Conservation (phyloP, 1,284 basidiomycete genomes). For the Paramarasmius palmivorus region DNA sequence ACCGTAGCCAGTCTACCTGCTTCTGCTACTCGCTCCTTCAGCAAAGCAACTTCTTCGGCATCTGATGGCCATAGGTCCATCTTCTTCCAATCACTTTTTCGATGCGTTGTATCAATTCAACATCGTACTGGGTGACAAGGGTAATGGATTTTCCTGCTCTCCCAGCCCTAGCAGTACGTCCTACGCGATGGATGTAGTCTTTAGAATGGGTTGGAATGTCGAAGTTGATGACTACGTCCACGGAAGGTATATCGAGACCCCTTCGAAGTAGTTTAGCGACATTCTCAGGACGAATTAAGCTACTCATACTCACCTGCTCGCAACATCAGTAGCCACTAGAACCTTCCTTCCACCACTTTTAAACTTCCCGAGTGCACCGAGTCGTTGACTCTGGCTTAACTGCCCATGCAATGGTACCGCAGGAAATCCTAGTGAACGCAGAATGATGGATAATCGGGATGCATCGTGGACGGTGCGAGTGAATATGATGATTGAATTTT, state of each 20-base stretch:
- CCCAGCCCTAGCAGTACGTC: conserved; percentile 95
- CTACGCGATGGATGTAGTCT: conserved; percentile 99
- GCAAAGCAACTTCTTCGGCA: conserved; percentile 85
- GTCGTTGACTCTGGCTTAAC: conserved; percentile 88
- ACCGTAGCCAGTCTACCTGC: conserved; percentile 82
- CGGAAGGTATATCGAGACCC: conserved; percentile 95
- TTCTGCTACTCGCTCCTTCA: conserved; percentile 90
- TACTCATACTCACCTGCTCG: conserved; percentile 68
- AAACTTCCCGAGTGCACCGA: conserved; percentile 96
- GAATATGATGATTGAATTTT: conserved; percentile 96
- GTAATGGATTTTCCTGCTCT: conserved; percentile 95
- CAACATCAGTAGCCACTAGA: conserved; percentile 96
- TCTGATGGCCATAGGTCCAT: conserved; percentile 92
- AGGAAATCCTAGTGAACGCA: conserved; percentile 91
- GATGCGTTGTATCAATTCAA: conserved; percentile 94
- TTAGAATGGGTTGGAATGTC: conserved; percentile 98
- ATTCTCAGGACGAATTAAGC: background rate
- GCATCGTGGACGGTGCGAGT: conserved; percentile 96
- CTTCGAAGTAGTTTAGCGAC: conserved; percentile 36
- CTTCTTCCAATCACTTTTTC: conserved; percentile 89
- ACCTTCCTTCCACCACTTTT: conserved; percentile 92
- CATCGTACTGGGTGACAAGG: conserved; percentile 97
- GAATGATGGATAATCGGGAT: conserved; percentile 83
- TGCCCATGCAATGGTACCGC: conserved; percentile 97
- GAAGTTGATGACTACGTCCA: conserved; percentile 98